Base-by-base conservation (phyloP, 2,329 filamentous ascomycete genomes). In the Colletotrichum orchidophilum region DNA sequence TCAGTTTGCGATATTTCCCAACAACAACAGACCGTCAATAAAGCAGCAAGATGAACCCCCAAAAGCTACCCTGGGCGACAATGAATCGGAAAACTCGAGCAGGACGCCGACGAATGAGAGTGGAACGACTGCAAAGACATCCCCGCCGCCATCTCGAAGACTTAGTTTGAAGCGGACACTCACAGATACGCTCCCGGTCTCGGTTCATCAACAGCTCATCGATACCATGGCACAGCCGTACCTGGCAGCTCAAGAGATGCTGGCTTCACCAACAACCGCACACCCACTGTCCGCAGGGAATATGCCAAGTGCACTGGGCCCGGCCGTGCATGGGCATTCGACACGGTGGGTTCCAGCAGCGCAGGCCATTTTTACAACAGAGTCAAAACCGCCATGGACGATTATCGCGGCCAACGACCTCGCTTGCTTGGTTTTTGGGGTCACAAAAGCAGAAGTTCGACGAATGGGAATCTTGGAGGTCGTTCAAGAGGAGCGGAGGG, bases 341-440 rank as follows among this genome's bases (percentile, higher is more conserved):
- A 96, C 94, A 76, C 91, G 96, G 80, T 97, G 95, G 91, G 92
- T 93, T 15, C 95, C 95, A 8, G 94, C 94, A 52, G 94, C 96
- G 5, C 96, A 99, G 80, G 96, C 96, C 63, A 98, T 99, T 68
- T 99, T 99, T 80, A 97, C 96, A 8, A 99, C 96, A n/a, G 94
- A 97, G 81, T 88, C 93, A 15, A 91, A 93, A 74, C 89, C 94
- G 9, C 96, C 96, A 3, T 99, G 95, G 93, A 99, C 96, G 1
- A 98, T 99, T 71, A 89, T 98, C 63, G 94, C 96, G 3, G 96
- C 96, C 60, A 99, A 99, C 79, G 96, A 99, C 79, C 86, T 99
- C 59, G 96, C 96, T 21, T 99, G 96, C 81, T 86, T 99, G 53
- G 92, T 98, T n/a, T 99, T 98, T 83, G 96, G 96, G n/a, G 94